Percentiles rank a stretch among this genome's conserved stretches.
These are phyloP conservation scores for Blastobotrys apis DNA, from an alignment of 1,139 yeast species.

Conservation along the genomic window DNA sequence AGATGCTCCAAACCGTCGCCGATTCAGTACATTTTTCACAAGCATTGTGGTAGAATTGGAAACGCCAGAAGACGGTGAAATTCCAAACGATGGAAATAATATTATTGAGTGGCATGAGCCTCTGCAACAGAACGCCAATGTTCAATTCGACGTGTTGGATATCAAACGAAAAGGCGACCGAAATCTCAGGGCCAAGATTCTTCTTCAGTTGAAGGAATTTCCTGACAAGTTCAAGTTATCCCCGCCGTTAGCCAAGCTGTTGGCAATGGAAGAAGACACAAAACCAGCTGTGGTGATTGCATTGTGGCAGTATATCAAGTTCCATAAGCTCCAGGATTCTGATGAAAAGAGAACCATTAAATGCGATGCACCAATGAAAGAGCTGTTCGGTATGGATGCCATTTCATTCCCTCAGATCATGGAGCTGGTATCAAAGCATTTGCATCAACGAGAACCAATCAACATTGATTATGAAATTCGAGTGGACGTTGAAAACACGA, in stretches of 20 bases:
- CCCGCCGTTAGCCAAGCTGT: conserved; percentile 60
- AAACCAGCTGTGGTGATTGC: conserved; percentile 83
- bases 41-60: conserved; percentile 77
- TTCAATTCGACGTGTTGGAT: conserved; percentile 83
- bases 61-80: conserved; percentile 36
- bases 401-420: conserved; percentile 68
- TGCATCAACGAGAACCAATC: conserved; percentile 74
- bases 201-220: conserved; percentile 71
- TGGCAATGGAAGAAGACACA: conserved; percentile 74
- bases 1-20: conserved; percentile 43
- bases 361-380: conserved; percentile 63
- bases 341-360: conserved; percentile 56
- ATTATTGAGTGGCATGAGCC: conserved; percentile 68
- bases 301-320: conserved; percentile 83
- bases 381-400: conserved; percentile 42
- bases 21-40: conserved; percentile 77
- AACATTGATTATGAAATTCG: conserved; percentile 67
- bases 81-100: conserved; percentile 30
- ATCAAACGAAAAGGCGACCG: conserved; percentile 71
- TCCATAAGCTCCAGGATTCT: conserved; percentile 58
- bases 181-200: conserved; percentile 65
- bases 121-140: conserved; percentile 27
- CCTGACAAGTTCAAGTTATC: conserved; percentile 63
- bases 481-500: conserved; percentile 69
- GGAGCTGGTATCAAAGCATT: conserved; percentile 59